phyloP scores from a whole-genome alignment of 306 rosid genomes.

The Trichosanthes truncata region DNA sequence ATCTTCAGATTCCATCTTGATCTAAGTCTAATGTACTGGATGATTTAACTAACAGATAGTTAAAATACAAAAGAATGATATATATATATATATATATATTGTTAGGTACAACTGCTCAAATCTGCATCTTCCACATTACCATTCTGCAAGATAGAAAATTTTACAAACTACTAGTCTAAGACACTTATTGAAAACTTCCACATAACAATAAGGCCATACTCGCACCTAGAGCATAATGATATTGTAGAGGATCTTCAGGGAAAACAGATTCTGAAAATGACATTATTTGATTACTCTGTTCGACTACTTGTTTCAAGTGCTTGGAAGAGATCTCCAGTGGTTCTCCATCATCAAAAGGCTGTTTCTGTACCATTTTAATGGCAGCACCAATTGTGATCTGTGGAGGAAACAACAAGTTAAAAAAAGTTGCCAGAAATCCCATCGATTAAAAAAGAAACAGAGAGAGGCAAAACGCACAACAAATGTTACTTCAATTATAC shows the following conservation, averaged over 20 bases:
- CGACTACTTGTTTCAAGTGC: slow-evolving; percentile 49
- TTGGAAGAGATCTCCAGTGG: slow-evolving; percentile 51
- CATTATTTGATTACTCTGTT: slow-evolving; percentile 34
- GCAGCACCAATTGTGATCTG: slow-evolving; percentile 21
- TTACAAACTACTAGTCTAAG: not conserved
- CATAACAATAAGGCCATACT: not conserved
- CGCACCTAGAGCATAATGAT: slow-evolving; percentile 54
- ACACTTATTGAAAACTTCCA: not conserved
- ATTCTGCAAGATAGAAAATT: not conserved
- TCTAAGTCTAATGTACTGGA: not conserved
- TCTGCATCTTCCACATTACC: not conserved
- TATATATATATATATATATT: not conserved
- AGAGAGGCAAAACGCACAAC: not conserved
- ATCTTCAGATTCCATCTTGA: not conserved
- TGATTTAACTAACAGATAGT: not conserved
- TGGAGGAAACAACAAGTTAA: not conserved
- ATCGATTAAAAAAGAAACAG: not conserved
- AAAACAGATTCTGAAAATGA: slow-evolving; percentile 68
- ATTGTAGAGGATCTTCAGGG: slow-evolving; percentile 26
- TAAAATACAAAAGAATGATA: not conserved
- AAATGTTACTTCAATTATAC: not conserved
- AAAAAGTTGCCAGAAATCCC: not conserved
- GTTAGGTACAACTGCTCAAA: not conserved
- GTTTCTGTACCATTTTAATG: slow-evolving; percentile 81
- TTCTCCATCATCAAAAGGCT: slow-evolving; percentile 62